Percentiles rank a stretch among this genome's conserved stretches.
Evolutionary conservation across 2,329 filamentous ascomycete genomes (phyloP).

Genomic region (Pezicula rhizophila): DNA sequence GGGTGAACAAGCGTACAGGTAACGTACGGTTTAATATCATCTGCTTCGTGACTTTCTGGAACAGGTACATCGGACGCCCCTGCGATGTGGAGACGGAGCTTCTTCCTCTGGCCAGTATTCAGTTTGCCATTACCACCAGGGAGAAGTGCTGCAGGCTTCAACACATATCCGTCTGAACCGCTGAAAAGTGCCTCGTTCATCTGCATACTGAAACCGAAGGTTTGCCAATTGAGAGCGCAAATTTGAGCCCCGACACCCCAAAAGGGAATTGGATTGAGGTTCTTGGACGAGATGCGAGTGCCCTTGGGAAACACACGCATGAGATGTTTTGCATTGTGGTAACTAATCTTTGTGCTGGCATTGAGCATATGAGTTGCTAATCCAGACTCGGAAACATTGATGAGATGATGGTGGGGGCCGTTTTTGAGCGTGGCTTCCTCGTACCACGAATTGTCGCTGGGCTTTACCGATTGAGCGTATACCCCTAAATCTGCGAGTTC

Average conservation of each 20-base stretch:
- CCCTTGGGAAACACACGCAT: conserved; percentile 68
- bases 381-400: conserved; percentile 63
- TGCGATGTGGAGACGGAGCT: conserved; percentile 51
- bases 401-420: conserved; percentile 56
- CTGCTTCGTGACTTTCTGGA: conserved; percentile 40
- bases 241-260: conserved; percentile 65
- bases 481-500: conserved; percentile 61
- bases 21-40: conserved; percentile 56
- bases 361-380: conserved; percentile 45
- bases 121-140: conserved; percentile 46
- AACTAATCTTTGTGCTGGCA: conserved; percentile 41
- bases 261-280: conserved; percentile 56
- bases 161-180: conserved; percentile 58
- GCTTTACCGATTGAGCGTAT: conserved; percentile 66
- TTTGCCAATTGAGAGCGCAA: conserved; percentile 66
- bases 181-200: conserved; percentile 63
- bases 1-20: conserved; percentile 60
- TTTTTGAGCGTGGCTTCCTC: conserved; percentile 38
- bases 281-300: conserved; percentile 60
- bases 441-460: conserved; percentile 60
- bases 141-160: conserved; percentile 57
- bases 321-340: conserved; percentile 58
- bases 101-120: conserved; percentile 38
- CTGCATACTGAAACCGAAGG: conserved; percentile 59
- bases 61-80: conserved; percentile 58